Conservation (phyloP, 495 filamentous ascomycete species). For the Penicillium arizonense region DNA sequence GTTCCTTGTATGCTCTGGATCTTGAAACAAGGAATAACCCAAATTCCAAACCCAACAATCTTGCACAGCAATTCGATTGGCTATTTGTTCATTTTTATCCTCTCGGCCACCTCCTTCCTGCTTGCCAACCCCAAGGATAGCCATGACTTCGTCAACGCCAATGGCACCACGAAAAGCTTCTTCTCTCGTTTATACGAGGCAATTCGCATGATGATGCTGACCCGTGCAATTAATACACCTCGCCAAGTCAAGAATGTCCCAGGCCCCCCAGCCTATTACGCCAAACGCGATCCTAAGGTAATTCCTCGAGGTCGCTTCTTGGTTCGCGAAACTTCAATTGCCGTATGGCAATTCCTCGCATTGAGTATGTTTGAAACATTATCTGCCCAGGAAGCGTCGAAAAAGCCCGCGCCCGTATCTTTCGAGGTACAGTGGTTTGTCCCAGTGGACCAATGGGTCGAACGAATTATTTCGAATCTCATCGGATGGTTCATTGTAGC, state of each 20-base stretch:
- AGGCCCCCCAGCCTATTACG: conserved; percentile 12
- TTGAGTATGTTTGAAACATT: conserved; percentile 7
- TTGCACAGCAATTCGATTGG: neutral
- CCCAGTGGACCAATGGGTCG: conserved; percentile 6
- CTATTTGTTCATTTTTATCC: neutral
- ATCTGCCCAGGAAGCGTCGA: neutral
- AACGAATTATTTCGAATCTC: conserved; percentile 1
- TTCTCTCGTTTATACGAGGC: neutral
- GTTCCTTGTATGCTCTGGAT: conserved; percentile 14
- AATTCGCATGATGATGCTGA: neutral
- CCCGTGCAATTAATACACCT: conserved; percentile 8
- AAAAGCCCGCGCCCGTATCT: neutral
- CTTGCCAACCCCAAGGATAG: conserved; percentile 17
- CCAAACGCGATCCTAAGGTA: neutral
- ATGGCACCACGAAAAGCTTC: neutral
- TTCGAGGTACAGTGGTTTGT: conserved; percentile 4
- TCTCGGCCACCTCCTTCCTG: conserved; percentile 7
- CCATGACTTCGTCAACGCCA: conserved; percentile 6
- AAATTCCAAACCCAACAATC: neutral
- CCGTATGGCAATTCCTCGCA: conserved; percentile 18
- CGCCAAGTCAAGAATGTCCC: conserved; percentile 19
- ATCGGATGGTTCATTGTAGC: conserved; percentile 11
- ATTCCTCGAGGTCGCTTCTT: conserved; percentile 9
- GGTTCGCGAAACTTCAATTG: conserved; percentile 13
- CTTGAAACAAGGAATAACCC: neutral